phyloP scores from a whole-genome alignment of 345 rosid genomes.

The Adansonia digitata region DNA sequence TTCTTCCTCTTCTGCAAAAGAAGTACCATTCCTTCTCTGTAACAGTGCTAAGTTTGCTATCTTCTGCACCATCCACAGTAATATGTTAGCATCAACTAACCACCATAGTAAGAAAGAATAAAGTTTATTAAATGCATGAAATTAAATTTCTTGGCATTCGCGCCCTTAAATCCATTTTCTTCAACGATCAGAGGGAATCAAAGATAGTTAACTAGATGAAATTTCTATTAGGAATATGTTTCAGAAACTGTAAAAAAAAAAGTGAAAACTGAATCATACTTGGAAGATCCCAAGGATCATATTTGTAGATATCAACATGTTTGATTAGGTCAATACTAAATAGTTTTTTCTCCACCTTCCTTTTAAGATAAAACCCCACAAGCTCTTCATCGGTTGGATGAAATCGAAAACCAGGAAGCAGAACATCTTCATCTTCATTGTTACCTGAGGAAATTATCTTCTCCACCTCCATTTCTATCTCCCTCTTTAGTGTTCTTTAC shows the following conservation, averaged over 20 bases:
- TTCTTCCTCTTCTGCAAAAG: slow-evolving; percentile 46
- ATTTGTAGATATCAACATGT: slow-evolving; percentile 43
- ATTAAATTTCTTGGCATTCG: background rate
- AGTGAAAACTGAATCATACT: slow-evolving; percentile 19
- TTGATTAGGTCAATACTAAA: slow-evolving; percentile 40
- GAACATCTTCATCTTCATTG: slow-evolving; percentile 24
- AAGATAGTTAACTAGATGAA: background rate
- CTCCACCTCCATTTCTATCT: slow-evolving; percentile 26
- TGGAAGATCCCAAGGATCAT: slow-evolving; percentile 58
- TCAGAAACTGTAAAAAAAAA: background rate
- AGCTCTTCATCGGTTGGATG: slow-evolving; percentile 57
- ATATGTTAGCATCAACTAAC: background rate
- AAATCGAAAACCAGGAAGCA: slow-evolving; percentile 48
- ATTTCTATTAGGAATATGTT: too few species aligned
- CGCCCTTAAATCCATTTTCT: background rate
- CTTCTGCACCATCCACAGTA: slow-evolving; percentile 16
- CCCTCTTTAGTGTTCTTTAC: background rate
- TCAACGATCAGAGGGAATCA: too few species aligned
- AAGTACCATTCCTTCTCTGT: slow-evolving; percentile 48
- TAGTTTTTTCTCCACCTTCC: slow-evolving; percentile 46
- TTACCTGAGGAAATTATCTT: slow-evolving; percentile 10
- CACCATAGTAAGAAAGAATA: background rate
- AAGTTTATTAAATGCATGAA: background rate
- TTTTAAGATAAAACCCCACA: slow-evolving; percentile 43
- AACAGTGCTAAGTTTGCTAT: slow-evolving; percentile 12